Percentiles rank a stretch among this genome's conserved stretches.
These are phyloP conservation scores for Xylaria bambusicola DNA, from an alignment of 495 filamentous ascomycete species.

Conservation along the genomic window DNA sequence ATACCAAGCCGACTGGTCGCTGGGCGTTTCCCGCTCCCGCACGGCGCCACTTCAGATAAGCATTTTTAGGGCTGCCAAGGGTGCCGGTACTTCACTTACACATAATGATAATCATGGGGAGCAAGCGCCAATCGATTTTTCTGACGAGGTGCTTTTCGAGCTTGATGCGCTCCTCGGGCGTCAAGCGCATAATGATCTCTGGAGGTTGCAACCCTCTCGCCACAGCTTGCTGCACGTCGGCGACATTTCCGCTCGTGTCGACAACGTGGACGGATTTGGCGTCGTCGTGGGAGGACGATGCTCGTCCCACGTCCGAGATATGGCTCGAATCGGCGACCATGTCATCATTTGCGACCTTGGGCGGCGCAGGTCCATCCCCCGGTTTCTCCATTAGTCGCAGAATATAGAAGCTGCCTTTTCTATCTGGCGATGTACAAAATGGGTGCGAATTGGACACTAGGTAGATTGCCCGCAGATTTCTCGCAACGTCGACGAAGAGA, in stretches of 20 bases:
- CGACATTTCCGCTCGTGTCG: slow-evolving; percentile 16
- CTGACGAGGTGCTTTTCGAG: slow-evolving; percentile 55
- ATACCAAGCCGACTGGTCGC: not conserved
- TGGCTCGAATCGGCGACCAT: not conserved
- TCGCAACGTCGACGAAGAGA: not conserved
- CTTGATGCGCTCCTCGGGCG: slow-evolving; percentile 49
- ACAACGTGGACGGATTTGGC: not conserved
- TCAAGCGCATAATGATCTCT: slow-evolving; percentile 51
- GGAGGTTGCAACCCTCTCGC: slow-evolving; percentile 44
- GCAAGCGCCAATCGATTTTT: slow-evolving; percentile 63
- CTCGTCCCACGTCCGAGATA: slow-evolving; percentile 4
- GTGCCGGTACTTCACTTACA: slow-evolving; percentile 22
- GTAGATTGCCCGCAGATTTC: not conserved
- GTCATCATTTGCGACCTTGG: not conserved
- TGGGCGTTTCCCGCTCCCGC: too few relatives aligned
- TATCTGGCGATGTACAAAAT: not conserved
- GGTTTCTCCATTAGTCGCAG: slow-evolving; percentile 2
- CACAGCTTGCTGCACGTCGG: slow-evolving; percentile 26
- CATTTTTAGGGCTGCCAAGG: not conserved
- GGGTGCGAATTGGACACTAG: not conserved
- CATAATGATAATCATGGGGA: slow-evolving; percentile 69
- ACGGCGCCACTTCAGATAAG: not conserved
- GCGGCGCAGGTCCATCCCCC: not conserved
- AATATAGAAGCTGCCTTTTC: not conserved
- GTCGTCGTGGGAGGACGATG: slow-evolving; percentile 2